Percentiles rank a stretch among this genome's conserved stretches.
Conservation (phyloP, 2,329 filamentous ascomycete species). For the Colletotrichum australisinense region DNA sequence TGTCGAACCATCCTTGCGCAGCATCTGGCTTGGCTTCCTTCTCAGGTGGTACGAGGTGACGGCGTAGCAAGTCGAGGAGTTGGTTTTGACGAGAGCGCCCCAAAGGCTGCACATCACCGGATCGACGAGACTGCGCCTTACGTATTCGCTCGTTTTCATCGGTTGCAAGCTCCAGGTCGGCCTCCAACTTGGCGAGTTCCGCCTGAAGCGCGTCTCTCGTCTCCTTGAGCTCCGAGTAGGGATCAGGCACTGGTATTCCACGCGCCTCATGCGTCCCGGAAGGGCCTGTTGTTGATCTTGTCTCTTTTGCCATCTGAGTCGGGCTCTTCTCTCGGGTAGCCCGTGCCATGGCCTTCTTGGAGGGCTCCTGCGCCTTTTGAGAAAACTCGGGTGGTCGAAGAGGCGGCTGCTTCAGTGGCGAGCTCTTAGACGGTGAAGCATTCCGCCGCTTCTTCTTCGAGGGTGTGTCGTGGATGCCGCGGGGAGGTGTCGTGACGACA, state of each 20-base stretch:
- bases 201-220: slow-evolving; percentile 63
- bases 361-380: slow-evolving; percentile 14
- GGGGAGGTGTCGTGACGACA: slow-evolving; percentile 64
- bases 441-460: slow-evolving; percentile 60
- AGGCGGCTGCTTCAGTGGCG: slow-evolving; percentile 60
- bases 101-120: slow-evolving; percentile 40
- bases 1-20: slow-evolving; percentile 57
- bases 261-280: slow-evolving; percentile 51
- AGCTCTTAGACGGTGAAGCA: slow-evolving; percentile 52
- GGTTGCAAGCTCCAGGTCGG: slow-evolving; percentile 67
- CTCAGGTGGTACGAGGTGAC: slow-evolving; percentile 53
- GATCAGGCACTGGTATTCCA: slow-evolving; percentile 53
- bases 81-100: slow-evolving; percentile 49
- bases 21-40: slow-evolving; percentile 42
- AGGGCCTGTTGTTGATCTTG: slow-evolving; percentile 1
- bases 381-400: slow-evolving; percentile 42
- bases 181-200: slow-evolving; percentile 67
- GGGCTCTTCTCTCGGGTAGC: slow-evolving; percentile 6
- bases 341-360: slow-evolving; percentile 35
- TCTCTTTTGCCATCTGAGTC: not conserved
- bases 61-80: slow-evolving; percentile 54
- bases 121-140: slow-evolving; percentile 51
- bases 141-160: slow-evolving; percentile 69
- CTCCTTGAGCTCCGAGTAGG: slow-evolving; percentile 61
- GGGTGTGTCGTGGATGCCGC: slow-evolving; percentile 70